Conservation (phyloP, 108 stramenopile genomes). For the Cyclotella baltica region DNA sequence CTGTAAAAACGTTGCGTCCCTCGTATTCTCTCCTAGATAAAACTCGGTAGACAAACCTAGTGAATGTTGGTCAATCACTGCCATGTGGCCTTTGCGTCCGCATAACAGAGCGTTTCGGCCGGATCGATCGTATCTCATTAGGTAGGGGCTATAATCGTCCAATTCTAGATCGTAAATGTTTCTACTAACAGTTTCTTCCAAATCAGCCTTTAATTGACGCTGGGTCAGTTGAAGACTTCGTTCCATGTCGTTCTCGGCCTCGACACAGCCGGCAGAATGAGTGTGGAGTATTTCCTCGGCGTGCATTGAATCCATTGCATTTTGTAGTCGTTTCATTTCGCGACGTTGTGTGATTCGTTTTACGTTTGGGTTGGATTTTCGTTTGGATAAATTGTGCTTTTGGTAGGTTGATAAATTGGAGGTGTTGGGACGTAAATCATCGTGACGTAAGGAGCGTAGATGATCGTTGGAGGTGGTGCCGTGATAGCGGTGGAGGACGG, state of each 20-base stretch:
- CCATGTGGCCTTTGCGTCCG: slow-evolving; percentile 75
- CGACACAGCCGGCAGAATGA: slow-evolving; percentile 68
- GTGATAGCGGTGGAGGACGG: slow-evolving; percentile 36
- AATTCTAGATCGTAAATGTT: slow-evolving; percentile 85
- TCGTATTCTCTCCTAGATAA: slow-evolving; percentile 76
- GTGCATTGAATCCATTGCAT: slow-evolving; percentile 79
- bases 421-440: slow-evolving; percentile 27
- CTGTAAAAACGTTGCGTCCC: slow-evolving; percentile 95
- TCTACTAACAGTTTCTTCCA: slow-evolving; percentile 67
- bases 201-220: slow-evolving; percentile 57
- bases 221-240: slow-evolving; percentile 71
- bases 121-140: slow-evolving; percentile 80
- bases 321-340: slow-evolving; percentile 68
- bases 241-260: slow-evolving; percentile 85
- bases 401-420: slow-evolving; percentile 12
- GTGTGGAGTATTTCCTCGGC: slow-evolving; percentile 78
- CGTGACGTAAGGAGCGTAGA: slow-evolving; percentile 24
- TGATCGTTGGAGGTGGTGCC: slow-evolving; percentile 28
- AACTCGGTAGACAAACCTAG: slow-evolving; percentile 72
- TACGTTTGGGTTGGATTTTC: slow-evolving; percentile 22
- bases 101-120: slow-evolving; percentile 70
- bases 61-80: slow-evolving; percentile 82
- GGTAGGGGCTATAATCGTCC: slow-evolving; percentile 66
- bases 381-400: slow-evolving; percentile 17
- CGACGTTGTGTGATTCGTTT: slow-evolving; percentile 32